Evolutionary conservation across 106 monocot genomes (phyloP), one percentile per base, ranked within the genome.

Genomic region (Chionographis japonica): DNA sequence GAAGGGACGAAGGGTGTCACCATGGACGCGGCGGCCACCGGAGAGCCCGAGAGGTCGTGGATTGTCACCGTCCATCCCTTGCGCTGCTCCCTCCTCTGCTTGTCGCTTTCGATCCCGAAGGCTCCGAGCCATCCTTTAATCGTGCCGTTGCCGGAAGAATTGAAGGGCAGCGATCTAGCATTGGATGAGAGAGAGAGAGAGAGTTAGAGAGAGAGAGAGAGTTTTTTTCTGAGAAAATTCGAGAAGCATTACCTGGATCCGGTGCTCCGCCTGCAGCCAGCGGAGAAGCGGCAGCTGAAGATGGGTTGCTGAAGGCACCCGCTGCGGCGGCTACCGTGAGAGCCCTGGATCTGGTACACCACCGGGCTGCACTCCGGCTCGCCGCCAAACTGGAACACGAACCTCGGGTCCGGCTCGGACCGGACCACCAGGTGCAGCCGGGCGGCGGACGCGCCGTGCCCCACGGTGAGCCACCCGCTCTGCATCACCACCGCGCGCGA

Each of bases 11-110:
- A 90, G 18, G 94, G 94, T 2, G 94, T 90, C 43, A 94, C 73
- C 90, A 94, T 90, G 17, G 94, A 90, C 0, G 94, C 90, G 3
- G 80, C 82, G 1, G 94, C 90, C 18, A 90, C 87, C 13, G 90
- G 90, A 3, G 87, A 90, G 68, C 94, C 94, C 0, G 84, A 90
- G 65, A 87, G 87, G 73, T 94, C 94, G 74, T 94, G 94, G 70
- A 94, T 87, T n/a, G 90, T 90, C 15, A 94, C 94, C 2, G 82
- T 85, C 90, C 94, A 94, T 3, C 94, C 94, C 60, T 94, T 94
- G n/a, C 93, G 80, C 62, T 86, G 80, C 54, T 81, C 75, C 2
- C 62, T 58, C 57, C 69, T 63, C 4, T 13, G 74, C 0, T 65
- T 56, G 37, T 58, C 56, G 12, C 71, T 35, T n/a, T 61, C 70